Conservation (phyloP, 176 grass and related monocot genomes). For the Carex cristatella region DNA sequence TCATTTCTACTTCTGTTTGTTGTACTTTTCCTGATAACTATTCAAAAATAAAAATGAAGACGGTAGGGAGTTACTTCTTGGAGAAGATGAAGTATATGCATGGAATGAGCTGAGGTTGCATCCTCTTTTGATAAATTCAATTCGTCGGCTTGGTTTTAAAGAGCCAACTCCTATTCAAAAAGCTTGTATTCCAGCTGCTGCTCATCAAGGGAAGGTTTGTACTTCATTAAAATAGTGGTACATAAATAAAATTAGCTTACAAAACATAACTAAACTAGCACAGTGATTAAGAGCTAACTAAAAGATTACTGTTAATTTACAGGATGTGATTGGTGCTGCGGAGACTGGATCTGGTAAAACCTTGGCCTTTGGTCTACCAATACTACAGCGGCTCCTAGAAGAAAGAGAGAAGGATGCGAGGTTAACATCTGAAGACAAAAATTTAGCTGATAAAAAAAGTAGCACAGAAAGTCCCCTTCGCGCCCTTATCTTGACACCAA, state of each 20-base stretch:
- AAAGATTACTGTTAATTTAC: conserved; percentile 17
- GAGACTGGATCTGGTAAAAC: conserved; percentile 97
- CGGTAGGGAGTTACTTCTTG: conserved; percentile 34
- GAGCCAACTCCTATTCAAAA: conserved; percentile 88
- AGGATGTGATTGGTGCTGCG: conserved; percentile 97
- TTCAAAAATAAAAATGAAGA: conserved; percentile 6
- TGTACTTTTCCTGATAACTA: conserved; percentile 22
- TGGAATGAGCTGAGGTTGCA: conserved; percentile 78
- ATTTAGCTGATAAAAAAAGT: conserved; percentile 13
- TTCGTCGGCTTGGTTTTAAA: conserved; percentile 67
- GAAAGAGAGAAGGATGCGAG: conserved; percentile 62
- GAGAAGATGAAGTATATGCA: conserved; percentile 67
- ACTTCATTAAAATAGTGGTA: conserved; percentile 14
- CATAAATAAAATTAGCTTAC: background rate
- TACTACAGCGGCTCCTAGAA: conserved; percentile 84
- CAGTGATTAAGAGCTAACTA: background rate
- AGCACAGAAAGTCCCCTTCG: conserved; percentile 49
- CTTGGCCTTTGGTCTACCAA: conserved; percentile 79
- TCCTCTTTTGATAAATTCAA: conserved; percentile 62
- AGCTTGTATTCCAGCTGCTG: conserved; percentile 72
- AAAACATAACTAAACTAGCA: background rate
- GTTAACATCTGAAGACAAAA: conserved; percentile 25
- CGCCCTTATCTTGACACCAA: conserved; percentile 82
- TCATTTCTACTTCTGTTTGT: background rate
- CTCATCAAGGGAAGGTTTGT: conserved; percentile 94